Conservation (phyloP, 805 yeast species). For the Wickerhamomyces silvicola region DNA sequence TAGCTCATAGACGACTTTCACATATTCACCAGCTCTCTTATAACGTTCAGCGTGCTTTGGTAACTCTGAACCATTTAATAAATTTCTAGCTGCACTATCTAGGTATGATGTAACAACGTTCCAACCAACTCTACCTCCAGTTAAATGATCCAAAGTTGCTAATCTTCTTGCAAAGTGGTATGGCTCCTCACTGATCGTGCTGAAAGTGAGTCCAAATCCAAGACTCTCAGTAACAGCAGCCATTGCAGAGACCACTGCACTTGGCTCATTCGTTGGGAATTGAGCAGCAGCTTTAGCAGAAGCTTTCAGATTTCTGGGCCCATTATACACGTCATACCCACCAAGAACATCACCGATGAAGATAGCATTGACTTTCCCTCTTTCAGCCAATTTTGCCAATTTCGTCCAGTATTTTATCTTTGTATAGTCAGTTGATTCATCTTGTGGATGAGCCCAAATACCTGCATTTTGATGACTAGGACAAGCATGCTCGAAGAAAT, state of each 20-base stretch:
- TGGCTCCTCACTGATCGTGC: conserved; percentile 36
- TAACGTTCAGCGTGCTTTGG: conserved; percentile 28
- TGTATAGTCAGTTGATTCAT: conserved; percentile 22
- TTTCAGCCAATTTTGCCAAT: conserved; percentile 29
- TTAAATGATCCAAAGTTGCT: conserved; percentile 35
- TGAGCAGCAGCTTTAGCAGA: conserved; percentile 1
- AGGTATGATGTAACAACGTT: conserved; percentile 34
- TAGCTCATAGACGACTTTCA: conserved; percentile 33
- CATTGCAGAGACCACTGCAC: conserved; percentile 26
- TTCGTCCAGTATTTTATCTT: conserved; percentile 31
- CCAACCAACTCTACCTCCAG: conserved; percentile 37
- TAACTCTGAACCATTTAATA: conserved; percentile 25
- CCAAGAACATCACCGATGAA: conserved; percentile 33
- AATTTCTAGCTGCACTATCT: conserved; percentile 33
- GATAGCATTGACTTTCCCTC: conserved; percentile 30
- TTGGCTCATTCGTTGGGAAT: no score
- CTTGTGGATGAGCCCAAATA: conserved; percentile 34
- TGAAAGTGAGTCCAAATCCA: conserved; percentile 31
- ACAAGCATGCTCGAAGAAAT: conserved; percentile 33
- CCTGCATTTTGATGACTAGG: conserved; percentile 25
- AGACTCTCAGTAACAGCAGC: conserved; percentile 28
- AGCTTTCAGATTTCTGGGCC: conserved; percentile 2
- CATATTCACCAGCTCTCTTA: conserved; percentile 34
- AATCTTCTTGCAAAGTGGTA: conserved; percentile 32
- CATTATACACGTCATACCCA: conserved; percentile 29